A percentile compares a stretch with the other conserved stretches of the same genome.
These are phyloP conservation scores for Firmiana major DNA, from an alignment of 345 rosid genomes.

Conservation along the genomic window DNA sequence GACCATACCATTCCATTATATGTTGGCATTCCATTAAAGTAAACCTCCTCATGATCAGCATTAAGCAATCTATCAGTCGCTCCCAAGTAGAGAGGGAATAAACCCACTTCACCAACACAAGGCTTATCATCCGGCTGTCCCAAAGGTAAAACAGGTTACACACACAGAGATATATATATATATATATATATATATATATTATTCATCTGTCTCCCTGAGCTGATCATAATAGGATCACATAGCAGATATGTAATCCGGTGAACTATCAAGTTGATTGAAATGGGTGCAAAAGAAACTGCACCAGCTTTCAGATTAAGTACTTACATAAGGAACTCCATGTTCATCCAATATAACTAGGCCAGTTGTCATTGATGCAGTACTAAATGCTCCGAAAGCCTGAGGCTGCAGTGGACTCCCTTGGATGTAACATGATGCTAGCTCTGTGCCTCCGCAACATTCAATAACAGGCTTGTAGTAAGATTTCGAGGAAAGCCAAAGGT, in stretches of 20 bases:
- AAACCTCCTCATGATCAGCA: conserved; percentile 66
- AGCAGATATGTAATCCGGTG: neutral
- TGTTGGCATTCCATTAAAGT: conserved; percentile 83
- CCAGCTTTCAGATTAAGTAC: neutral
- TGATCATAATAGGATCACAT: neutral
- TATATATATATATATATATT: neutral
- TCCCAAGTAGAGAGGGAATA: conserved; percentile 69
- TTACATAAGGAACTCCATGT: conserved; percentile 62
- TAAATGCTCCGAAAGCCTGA: conserved; percentile 91
- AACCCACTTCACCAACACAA: conserved; percentile 81
- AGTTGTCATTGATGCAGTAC: conserved; percentile 68
- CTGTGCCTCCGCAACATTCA: conserved; percentile 90
- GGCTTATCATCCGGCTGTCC: conserved; percentile 70
- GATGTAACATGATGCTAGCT: conserved; percentile 74
- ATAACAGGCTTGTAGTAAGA: conserved; percentile 69
- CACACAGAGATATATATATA: neutral
- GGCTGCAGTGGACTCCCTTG: conserved; percentile 72
- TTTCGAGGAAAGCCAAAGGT: conserved; percentile 92
- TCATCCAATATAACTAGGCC: conserved; percentile 76
- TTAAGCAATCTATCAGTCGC: conserved; percentile 78
- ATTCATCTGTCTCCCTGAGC: neutral
- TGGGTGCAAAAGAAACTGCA: neutral
- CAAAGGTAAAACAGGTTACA: conserved; percentile 13
- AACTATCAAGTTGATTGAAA: neutral
- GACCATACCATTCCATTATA: conserved; percentile 61